These are phyloP conservation scores for Candida orba DNA, from an alignment of 805 yeast species.

Conservation along the genomic window DNA sequence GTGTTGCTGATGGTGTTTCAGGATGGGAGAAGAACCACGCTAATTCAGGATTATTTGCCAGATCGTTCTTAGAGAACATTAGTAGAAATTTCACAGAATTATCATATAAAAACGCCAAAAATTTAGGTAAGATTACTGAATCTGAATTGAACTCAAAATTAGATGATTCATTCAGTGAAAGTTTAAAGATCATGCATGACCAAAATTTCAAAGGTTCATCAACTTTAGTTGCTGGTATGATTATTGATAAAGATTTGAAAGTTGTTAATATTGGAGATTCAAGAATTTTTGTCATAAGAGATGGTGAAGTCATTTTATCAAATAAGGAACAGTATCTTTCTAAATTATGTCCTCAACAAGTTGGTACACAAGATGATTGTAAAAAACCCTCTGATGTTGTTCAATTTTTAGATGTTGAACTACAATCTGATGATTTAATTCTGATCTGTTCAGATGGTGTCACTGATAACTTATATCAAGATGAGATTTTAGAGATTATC, in stretches of 20 bases:
- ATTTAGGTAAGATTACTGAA: slow-evolving; percentile 35
- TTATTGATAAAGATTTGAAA: slow-evolving; percentile 39
- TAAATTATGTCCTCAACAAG: slow-evolving; percentile 44
- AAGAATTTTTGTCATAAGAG: slow-evolving; percentile 39
- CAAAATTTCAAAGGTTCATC: slow-evolving; percentile 42
- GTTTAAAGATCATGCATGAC: slow-evolving; percentile 43
- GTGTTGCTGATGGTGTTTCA: slow-evolving; percentile 51
- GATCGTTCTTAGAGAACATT: slow-evolving; percentile 44
- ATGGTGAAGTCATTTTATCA: slow-evolving; percentile 34
- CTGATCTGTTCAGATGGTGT: slow-evolving; percentile 48
- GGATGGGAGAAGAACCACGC: slow-evolving; percentile 46
- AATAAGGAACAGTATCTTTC: slow-evolving; percentile 42
- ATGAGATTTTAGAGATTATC: slow-evolving; percentile 36
- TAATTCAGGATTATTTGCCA: slow-evolving; percentile 45
- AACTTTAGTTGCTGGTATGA: slow-evolving; percentile 40
- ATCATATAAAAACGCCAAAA: slow-evolving; percentile 14
- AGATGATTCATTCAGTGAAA: slow-evolving; percentile 41
- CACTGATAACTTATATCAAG: slow-evolving; percentile 43
- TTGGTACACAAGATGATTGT: slow-evolving; percentile 41
- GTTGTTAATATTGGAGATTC: slow-evolving; percentile 49
- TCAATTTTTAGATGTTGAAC: slow-evolving; percentile 34
- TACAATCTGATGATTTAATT: slow-evolving; percentile 36
- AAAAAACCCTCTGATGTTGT: slow-evolving; percentile 41
- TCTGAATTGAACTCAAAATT: slow-evolving; percentile 36
- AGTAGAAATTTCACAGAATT: slow-evolving; percentile 29